Conservation (phyloP, 257 asterid species). For the Salvia hispanica region DNA sequence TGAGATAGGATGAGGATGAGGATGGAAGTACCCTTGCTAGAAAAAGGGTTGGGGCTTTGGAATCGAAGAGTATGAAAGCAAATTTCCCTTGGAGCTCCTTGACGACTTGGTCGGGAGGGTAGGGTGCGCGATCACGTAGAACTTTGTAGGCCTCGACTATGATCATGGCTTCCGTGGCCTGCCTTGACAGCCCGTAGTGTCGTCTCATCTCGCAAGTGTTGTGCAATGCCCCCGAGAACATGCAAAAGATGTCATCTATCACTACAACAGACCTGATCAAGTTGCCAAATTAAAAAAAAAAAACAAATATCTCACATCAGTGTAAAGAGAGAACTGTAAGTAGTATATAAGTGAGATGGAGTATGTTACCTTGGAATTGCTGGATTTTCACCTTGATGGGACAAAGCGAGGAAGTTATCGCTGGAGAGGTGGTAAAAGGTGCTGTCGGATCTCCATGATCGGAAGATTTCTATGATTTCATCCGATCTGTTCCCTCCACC, state of each 20-base stretch:
- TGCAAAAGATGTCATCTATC: slow-evolving; percentile 72
- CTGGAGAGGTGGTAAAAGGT: slow-evolving; percentile 51
- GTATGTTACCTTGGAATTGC: slow-evolving; percentile 47
- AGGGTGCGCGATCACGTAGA: slow-evolving; percentile 66
- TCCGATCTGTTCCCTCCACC: slow-evolving; percentile 35
- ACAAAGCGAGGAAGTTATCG: slow-evolving; percentile 63
- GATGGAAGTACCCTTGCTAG: slow-evolving; percentile 52
- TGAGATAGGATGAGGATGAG: not conserved
- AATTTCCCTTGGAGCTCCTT: slow-evolving; percentile 65
- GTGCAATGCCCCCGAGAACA: slow-evolving; percentile 56
- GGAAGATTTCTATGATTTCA: slow-evolving; percentile 49
- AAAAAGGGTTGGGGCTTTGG: slow-evolving; percentile 52
- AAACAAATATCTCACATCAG: too few species aligned
- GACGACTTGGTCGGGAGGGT: slow-evolving; percentile 70
- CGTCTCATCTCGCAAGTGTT: slow-evolving; percentile 53
- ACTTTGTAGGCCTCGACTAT: slow-evolving; percentile 62
- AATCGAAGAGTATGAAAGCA: slow-evolving; percentile 62
- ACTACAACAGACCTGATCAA: slow-evolving; percentile 54
- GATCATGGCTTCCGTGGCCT: slow-evolving; percentile 61
- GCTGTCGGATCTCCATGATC: slow-evolving; percentile 56
- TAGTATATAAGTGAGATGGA: too few species aligned
- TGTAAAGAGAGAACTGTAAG: too few species aligned
- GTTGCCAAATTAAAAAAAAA: not conserved
- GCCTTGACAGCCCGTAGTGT: slow-evolving; percentile 61
- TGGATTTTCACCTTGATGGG: slow-evolving; percentile 56